phyloP scores from a whole-genome alignment of 495 filamentous ascomycete genomes.

The Talaromyces wortmannii region DNA sequence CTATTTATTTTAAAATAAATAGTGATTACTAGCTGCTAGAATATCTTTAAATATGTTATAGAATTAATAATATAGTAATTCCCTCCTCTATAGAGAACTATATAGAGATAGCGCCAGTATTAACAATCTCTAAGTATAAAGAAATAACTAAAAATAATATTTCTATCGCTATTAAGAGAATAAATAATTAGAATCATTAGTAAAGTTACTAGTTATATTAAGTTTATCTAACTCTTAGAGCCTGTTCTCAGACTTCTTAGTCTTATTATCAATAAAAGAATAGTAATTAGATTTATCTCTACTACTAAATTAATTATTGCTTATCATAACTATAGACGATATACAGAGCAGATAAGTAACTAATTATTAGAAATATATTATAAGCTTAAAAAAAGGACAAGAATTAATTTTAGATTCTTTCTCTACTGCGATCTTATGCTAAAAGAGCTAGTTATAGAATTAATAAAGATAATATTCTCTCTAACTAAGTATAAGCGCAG shows the following conservation, averaged over 20 bases:
- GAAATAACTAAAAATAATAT: background rate
- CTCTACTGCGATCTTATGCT: too few relatives aligned
- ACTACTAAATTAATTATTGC: background rate
- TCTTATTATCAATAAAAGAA: background rate
- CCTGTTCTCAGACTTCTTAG: background rate
- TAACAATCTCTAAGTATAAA: background rate
- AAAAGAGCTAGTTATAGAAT: background rate
- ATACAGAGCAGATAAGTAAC: too few relatives aligned
- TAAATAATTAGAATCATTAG: background rate
- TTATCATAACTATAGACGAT: background rate
- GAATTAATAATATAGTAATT: background rate
- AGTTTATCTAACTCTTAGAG: background rate
- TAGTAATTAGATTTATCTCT: background rate
- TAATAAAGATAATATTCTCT: background rate
- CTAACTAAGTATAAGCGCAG: background rate
- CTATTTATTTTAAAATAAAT: background rate
- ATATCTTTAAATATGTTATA: background rate
- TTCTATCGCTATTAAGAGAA: too few relatives aligned
- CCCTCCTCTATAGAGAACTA: background rate
- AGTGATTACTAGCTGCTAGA: background rate
- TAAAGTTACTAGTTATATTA: background rate
- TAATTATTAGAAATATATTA: background rate
- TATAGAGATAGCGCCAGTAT: background rate
- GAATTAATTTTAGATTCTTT: too few relatives aligned
- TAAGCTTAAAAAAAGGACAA: background rate